Conservation (phyloP, 257 asterid species). For the Solanum sejunctum region DNA sequence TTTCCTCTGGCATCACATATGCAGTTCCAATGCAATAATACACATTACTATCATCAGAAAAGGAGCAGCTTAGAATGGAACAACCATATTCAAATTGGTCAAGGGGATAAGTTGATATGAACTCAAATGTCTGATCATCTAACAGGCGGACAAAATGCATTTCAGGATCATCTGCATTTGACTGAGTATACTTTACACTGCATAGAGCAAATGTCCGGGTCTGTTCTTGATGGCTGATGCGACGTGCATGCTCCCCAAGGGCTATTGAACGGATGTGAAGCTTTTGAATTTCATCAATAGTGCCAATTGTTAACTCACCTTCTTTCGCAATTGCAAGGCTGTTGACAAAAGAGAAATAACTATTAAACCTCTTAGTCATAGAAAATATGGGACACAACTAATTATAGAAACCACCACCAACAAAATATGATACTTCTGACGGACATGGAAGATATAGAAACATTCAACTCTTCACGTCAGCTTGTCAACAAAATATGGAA, state of each 20-base stretch:
- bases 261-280: conserved; percentile 95
- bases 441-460: not conserved
- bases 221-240: conserved; percentile 98
- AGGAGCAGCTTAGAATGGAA: conserved; percentile 93
- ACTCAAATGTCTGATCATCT: conserved; percentile 95
- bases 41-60: conserved; percentile 75
- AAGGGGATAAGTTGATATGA: conserved; percentile 68
- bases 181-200: conserved; percentile 64
- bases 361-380: not conserved
- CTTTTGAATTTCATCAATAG: conserved; percentile 96
- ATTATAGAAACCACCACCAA: not conserved
- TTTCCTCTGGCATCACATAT: conserved; percentile 91
- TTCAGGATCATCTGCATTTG: conserved; percentile 64
- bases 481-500: not conserved
- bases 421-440: not conserved
- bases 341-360: conserved; percentile 13
- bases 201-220: conserved; percentile 85
- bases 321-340: conserved; percentile 97
- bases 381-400: not conserved
- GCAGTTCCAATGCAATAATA: conserved; percentile 97
- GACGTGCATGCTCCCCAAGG: conserved; percentile 95
- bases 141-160: conserved; percentile 75
- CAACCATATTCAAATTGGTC: conserved; percentile 87
- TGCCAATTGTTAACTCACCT: conserved; percentile 95
- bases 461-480: not conserved